phyloP scores from a whole-genome alignment of 306 rosid genomes.

The Acacia confusa region DNA sequence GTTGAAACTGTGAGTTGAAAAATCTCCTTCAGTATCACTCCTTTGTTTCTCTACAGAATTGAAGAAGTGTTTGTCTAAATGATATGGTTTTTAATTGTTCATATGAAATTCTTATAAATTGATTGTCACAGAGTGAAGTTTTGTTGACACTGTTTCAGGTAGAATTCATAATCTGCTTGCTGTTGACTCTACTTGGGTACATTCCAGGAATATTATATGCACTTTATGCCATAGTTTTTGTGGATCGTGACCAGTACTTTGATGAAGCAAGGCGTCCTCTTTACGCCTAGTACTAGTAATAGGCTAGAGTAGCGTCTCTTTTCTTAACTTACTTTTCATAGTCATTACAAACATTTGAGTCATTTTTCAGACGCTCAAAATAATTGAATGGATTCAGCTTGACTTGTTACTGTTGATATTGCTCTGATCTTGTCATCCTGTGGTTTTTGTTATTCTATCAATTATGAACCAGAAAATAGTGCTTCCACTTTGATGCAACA shows the following conservation, averaged over 20 bases:
- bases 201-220: slow-evolving; percentile 95
- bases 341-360: not conserved
- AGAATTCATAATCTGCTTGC: slow-evolving; percentile 83
- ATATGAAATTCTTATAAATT: not conserved
- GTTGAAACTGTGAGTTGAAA: not conserved
- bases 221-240: slow-evolving; percentile 68
- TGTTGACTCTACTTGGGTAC: slow-evolving; percentile 81
- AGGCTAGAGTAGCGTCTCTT: not conserved
- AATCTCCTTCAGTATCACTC: not conserved
- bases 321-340: not conserved
- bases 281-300: slow-evolving; percentile 32
- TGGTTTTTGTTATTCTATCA: not conserved
- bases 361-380: not conserved
- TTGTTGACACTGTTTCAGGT: slow-evolving; percentile 46
- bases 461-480: not conserved
- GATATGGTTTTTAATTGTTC: not conserved
- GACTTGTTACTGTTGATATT: not conserved
- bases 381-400: slow-evolving; percentile 4
- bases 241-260: slow-evolving; percentile 89
- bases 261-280: slow-evolving; percentile 89
- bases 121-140: slow-evolving; percentile 17
- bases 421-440: not conserved
- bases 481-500: not conserved
- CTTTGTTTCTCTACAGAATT: not conserved
- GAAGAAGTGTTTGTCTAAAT: not conserved